Percentiles rank a stretch among this genome's conserved stretches.
These are phyloP conservation scores for Acaromyces ingoldii DNA, from an alignment of 1,284 basidiomycete species.

Conservation along the genomic window DNA sequence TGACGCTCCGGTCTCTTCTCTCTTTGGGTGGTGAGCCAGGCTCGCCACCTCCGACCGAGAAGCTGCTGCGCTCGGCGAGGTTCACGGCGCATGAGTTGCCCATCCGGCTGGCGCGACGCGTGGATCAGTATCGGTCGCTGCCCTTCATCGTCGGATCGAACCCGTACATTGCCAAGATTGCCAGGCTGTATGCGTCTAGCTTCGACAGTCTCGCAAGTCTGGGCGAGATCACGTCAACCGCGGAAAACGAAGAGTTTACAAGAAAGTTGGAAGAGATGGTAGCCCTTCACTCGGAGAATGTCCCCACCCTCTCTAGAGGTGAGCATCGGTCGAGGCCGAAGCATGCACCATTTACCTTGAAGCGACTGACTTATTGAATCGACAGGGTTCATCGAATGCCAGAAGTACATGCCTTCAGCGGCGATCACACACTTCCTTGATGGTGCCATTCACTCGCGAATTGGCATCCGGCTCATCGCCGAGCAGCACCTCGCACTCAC, in stretches of 20 bases:
- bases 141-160: slow-evolving; percentile 76
- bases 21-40: slow-evolving; percentile 36
- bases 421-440: slow-evolving; percentile 76
- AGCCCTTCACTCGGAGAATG: slow-evolving; percentile 74
- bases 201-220: slow-evolving; percentile 70
- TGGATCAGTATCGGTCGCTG: slow-evolving; percentile 45
- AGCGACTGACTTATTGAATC: neutral
- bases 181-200: slow-evolving; percentile 68
- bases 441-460: slow-evolving; percentile 75
- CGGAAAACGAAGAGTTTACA: slow-evolving; percentile 69
- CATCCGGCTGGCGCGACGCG: slow-evolving; percentile 46
- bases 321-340: neutral
- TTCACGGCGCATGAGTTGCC: slow-evolving; percentile 46
- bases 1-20: slow-evolving; percentile 43
- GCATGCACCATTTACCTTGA: slow-evolving; percentile 2
- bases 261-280: slow-evolving; percentile 68
- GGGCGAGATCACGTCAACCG: slow-evolving; percentile 62
- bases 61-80: slow-evolving; percentile 38
- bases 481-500: slow-evolving; percentile 80
- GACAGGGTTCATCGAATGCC: slow-evolving; percentile 75
- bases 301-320: slow-evolving; percentile 81
- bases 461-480: slow-evolving; percentile 80
- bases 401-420: slow-evolving; percentile 71
- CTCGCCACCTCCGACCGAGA: slow-evolving; percentile 28
- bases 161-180: slow-evolving; percentile 71